Evolutionary conservation across 2,329 filamentous ascomycete genomes (phyloP).

Genomic region (Aspergillus felis): DNA sequence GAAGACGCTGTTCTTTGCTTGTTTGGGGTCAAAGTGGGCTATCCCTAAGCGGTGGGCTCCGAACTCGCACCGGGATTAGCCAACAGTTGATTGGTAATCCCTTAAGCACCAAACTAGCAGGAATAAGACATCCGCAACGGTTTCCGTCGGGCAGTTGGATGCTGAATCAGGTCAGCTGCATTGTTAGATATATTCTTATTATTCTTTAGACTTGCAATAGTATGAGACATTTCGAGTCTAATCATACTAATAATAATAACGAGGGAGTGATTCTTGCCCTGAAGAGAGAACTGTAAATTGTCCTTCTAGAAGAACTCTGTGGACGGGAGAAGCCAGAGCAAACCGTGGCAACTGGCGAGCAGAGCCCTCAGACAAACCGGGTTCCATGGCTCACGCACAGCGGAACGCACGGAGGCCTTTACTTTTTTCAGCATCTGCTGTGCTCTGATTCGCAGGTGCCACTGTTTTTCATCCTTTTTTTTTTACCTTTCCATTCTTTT

Average conservation of each 20-base stretch:
- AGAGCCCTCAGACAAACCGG: neutral
- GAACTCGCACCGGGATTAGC: neutral
- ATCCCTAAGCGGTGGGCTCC: neutral
- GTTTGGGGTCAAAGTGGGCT: neutral
- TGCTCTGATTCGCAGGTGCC: neutral
- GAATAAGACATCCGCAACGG: neutral
- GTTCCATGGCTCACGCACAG: neutral
- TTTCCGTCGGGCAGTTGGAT: neutral
- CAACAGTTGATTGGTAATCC: neutral
- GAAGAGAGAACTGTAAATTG: neutral
- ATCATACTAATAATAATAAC: no score
- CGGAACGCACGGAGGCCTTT: neutral
- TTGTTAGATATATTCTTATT: no score
- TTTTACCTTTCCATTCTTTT: neutral
- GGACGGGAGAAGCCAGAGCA: neutral
- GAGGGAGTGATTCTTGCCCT: no score
- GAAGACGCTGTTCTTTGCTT: neutral
- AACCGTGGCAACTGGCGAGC: neutral
- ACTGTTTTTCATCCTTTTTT: neutral
- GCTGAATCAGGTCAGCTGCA: no score
- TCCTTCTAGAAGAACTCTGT: neutral
- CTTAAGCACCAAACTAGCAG: neutral
- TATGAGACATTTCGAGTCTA: no score
- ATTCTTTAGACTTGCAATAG: neutral
- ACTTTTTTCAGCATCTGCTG: neutral